Evolutionary conservation across 306 rosid species (phyloP).

Genomic region (Cicer cuneatum): DNA sequence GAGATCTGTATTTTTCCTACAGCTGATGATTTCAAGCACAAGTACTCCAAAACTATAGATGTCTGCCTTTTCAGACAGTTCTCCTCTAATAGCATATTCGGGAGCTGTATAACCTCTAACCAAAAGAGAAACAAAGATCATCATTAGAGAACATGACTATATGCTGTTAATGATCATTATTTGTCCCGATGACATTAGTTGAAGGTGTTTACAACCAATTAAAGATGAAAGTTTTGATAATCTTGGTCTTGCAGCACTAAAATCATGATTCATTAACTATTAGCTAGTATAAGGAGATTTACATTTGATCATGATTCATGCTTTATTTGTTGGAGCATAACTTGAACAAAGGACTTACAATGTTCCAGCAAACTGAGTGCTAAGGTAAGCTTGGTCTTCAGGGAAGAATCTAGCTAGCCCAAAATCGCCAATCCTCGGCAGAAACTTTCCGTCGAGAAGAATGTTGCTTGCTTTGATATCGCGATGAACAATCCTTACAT

Average conservation of each 20-base stretch:
- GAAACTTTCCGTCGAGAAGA: conserved; percentile 88
- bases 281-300: no score
- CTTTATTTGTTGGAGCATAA: neutral
- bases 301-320: no score
- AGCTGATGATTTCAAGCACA: conserved; percentile 78
- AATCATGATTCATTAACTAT: no score
- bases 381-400: conserved; percentile 89
- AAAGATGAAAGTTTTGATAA: no score
- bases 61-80: conserved; percentile 87
- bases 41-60: conserved; percentile 95
- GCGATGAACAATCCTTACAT: conserved; percentile 81
- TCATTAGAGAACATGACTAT: neutral
- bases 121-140: conserved; percentile 32
- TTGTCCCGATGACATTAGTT: no score
- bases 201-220: no score
- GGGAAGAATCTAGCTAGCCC: conserved; percentile 95
- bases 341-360: conserved; percentile 59
- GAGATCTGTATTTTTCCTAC: conserved; percentile 83
- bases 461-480: conserved; percentile 96
- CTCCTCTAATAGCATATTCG: conserved; percentile 92
- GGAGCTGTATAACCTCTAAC: conserved; percentile 92
- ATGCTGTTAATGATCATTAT: no score
- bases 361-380: conserved; percentile 91
- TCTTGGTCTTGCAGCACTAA: no score
- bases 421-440: conserved; percentile 89